A percentile compares a stretch with the other conserved stretches of the same genome.
phyloP scores from a whole-genome alignment of 2,329 filamentous ascomycete genomes.

The Talaromyces sp. region DNA sequence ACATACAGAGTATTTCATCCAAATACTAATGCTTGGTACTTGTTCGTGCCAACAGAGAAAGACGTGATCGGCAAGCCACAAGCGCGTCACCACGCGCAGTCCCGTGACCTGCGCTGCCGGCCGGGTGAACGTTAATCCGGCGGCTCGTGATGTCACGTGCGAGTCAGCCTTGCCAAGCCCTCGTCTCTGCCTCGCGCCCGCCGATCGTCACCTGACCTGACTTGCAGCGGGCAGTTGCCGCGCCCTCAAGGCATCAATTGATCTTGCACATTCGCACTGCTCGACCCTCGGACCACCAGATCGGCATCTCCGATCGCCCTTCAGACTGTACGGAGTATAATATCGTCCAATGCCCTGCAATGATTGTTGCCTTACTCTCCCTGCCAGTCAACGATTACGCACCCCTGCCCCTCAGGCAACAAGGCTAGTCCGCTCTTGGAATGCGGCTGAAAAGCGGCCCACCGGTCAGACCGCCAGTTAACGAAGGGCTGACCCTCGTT shows the following conservation, averaged over 20 bases:
- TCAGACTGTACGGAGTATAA: too few species aligned
- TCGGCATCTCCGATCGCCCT: background rate
- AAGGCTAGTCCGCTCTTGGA: background rate
- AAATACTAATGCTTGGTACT: too few species aligned
- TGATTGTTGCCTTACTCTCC: background rate
- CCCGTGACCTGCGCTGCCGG: conserved; percentile 3
- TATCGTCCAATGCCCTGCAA: too few species aligned
- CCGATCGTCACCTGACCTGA: background rate
- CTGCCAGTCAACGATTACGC: background rate
- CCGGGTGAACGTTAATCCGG: background rate
- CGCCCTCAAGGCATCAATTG: too few species aligned
- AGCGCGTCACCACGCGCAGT: conserved; percentile 3
- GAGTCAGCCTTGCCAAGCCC: background rate
- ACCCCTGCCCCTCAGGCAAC: background rate
- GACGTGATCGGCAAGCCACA: background rate
- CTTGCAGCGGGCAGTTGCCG: too few species aligned
- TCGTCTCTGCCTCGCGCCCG: background rate
- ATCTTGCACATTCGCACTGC: background rate
- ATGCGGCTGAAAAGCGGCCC: conserved; percentile 12
- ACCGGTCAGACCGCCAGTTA: conserved; percentile 9
- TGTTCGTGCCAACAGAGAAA: too few species aligned
- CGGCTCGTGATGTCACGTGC: background rate
- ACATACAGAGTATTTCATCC: too few species aligned
- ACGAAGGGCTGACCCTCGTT: conserved; percentile 5
- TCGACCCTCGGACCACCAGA: background rate